phyloP scores from a whole-genome alignment of 805 yeast genomes.

The Lachancea quebecensis region DNA sequence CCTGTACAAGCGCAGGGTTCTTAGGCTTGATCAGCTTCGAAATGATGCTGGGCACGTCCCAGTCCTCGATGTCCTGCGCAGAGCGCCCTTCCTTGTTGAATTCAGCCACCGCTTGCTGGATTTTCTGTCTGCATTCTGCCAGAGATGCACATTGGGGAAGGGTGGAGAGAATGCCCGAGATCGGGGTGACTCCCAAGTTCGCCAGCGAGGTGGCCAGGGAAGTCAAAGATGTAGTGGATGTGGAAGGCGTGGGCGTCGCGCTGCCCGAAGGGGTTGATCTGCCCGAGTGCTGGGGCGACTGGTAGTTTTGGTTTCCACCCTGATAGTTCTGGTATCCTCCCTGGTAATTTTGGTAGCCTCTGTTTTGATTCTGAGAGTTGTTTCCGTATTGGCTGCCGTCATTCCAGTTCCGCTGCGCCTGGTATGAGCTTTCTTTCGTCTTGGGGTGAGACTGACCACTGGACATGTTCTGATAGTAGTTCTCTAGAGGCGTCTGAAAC shows the following conservation, averaged over 20 bases:
- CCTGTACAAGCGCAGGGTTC: conserved; percentile 67
- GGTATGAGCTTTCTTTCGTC: conserved; percentile 1
- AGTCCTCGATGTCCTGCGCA: conserved; percentile 42
- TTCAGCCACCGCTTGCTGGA: conserved; percentile 39
- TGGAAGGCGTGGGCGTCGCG: conserved; percentile 35
- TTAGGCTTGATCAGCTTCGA: conserved; percentile 67
- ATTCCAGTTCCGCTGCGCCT: conserved; percentile 18
- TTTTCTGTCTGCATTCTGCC: conserved; percentile 32
- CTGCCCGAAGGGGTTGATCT: conserved; percentile 30
- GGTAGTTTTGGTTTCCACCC: conserved; percentile 16
- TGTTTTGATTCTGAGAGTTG: conserved; percentile 11
- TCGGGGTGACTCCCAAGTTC: conserved; percentile 59
- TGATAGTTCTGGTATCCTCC: conserved; percentile 13
- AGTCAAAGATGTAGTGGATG: conserved; percentile 68
- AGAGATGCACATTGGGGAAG: conserved; percentile 30
- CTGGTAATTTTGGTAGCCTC: conserved; percentile 8
- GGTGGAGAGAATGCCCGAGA: conserved; percentile 45
- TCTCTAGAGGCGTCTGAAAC: conserved; percentile 31
- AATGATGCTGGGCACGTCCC: conserved; percentile 59
- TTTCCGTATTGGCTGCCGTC: conserved; percentile 14
- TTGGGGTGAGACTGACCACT: conserved; percentile 8
- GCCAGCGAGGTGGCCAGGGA: conserved; percentile 66
- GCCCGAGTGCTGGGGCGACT: conserved; percentile 18
- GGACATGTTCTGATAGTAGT: conserved; percentile 23
- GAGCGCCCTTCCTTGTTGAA: conserved; percentile 40